Conservation (phyloP, 2,329 filamentous ascomycete species). For the Aspergillus aculeatinus region DNA sequence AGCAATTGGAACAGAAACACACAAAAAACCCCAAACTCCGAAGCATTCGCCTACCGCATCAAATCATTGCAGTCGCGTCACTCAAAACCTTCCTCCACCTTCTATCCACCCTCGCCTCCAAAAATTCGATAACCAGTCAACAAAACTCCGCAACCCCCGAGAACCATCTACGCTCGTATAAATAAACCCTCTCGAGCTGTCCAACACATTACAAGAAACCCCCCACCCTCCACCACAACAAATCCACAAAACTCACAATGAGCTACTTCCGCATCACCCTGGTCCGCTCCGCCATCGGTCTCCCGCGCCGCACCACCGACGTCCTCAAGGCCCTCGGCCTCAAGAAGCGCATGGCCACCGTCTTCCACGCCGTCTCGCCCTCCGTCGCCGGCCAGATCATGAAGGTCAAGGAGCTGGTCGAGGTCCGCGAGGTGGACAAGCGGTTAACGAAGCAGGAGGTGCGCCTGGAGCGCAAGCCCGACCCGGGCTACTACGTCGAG, state of each 20-base stretch:
- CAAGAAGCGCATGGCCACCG: slow-evolving; percentile 77
- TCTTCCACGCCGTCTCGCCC: slow-evolving; percentile 81
- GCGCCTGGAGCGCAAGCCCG: slow-evolving; percentile 69
- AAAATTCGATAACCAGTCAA: not conserved
- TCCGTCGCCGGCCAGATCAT: slow-evolving; percentile 88
- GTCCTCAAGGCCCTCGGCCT: slow-evolving; percentile 84
- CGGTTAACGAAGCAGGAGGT: slow-evolving; percentile 66
- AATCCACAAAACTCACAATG: slow-evolving; percentile 49
- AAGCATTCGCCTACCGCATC: not conserved
- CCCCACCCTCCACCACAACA: not conserved
- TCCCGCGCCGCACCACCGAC: slow-evolving; percentile 74
- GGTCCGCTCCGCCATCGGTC: slow-evolving; percentile 83
- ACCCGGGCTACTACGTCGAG: slow-evolving; percentile 79
- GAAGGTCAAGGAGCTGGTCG: slow-evolving; percentile 88
- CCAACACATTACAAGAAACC: no score
- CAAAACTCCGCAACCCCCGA: not conserved
- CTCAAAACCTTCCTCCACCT: not conserved
- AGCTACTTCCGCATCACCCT: slow-evolving; percentile 89
- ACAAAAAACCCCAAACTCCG: not conserved
- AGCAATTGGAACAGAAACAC: not conserved
- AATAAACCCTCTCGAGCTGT: no score
- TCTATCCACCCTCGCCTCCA: not conserved
- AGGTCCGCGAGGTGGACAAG: slow-evolving; percentile 72
- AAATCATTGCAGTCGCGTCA: not conserved
- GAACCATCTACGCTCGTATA: not conserved